Percentiles rank a stretch among this genome's conserved stretches.
Evolutionary conservation across 108 stramenopile species (phyloP).

Genomic region (Cyclotella atomus): DNA sequence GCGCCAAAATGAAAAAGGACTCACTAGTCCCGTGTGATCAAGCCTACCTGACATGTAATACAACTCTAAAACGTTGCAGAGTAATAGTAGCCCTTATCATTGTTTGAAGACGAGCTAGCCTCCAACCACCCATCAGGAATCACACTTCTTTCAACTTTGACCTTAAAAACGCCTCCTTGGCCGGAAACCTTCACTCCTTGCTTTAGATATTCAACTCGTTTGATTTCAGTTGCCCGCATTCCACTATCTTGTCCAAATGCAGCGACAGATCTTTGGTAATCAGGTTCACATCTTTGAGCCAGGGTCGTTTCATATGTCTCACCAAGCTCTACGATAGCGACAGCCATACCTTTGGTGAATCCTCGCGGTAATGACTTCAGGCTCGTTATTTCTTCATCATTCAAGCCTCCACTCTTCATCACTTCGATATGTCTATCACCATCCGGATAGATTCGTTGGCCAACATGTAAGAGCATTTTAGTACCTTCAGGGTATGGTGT

Average conservation of each 20-base stretch:
- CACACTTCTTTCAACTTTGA: slow-evolving; percentile 47
- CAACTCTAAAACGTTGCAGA: slow-evolving; percentile 27
- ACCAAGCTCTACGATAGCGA: slow-evolving; percentile 78
- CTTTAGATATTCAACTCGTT: slow-evolving; percentile 64
- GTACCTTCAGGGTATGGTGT: slow-evolving; percentile 69
- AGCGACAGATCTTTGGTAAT: slow-evolving; percentile 65
- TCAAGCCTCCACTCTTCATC: slow-evolving; percentile 60
- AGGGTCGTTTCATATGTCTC: slow-evolving; percentile 69
- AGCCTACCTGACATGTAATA: too few species aligned
- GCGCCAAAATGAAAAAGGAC: too few species aligned
- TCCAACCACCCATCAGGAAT: slow-evolving; percentile 71
- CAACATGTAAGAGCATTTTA: slow-evolving; percentile 75
- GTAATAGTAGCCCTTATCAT: slow-evolving; percentile 24
- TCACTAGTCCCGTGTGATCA: too few species aligned
- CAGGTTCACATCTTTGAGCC: slow-evolving; percentile 57
- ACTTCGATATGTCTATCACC: slow-evolving; percentile 71
- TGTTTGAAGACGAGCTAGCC: not conserved
- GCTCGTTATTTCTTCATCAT: slow-evolving; percentile 56
- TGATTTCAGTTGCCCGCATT: slow-evolving; percentile 71
- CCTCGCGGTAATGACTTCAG: slow-evolving; percentile 64
- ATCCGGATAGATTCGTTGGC: slow-evolving; percentile 80
- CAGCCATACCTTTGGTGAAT: slow-evolving; percentile 64
- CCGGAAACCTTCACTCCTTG: slow-evolving; percentile 51
- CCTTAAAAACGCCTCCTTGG: slow-evolving; percentile 70
- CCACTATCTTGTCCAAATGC: slow-evolving; percentile 73